Evolutionary conservation across 2,329 filamentous ascomycete species (phyloP), one percentile per base, ranked within the genome.

Genomic region (Zasmidium citrigriseum): DNA sequence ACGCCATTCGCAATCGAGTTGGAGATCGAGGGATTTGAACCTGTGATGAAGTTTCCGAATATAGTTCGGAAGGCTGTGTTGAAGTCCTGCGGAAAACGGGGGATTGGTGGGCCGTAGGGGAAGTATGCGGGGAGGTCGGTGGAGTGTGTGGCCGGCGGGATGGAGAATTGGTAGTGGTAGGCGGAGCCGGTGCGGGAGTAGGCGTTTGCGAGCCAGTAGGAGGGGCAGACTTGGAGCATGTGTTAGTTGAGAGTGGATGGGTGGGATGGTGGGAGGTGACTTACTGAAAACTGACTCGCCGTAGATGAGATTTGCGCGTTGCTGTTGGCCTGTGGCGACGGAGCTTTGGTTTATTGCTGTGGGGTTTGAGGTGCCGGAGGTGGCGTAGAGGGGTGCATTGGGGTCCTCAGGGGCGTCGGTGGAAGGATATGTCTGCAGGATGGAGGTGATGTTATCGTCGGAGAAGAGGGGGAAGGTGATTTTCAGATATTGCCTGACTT

Each of bases 161-260:
- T 73, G 9, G 76, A 79, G 65, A 77, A 82, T 62, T 83, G 81
- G 64, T 82, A 82, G 46, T 78, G 78, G 71, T 75, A 82, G n/a
- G 73, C 59, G 2, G 70, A 68, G 16, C 55, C 64, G 14, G 14
- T 41, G 22, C 48, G 72, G 21, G 48, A 72, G 58, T 76, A 85
- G 2, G 80, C 80, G 25, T 78, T 72, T 1, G 79, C 78, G 57
- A 85, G 71, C 83, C 82, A 85, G 69, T 85, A 84, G 0, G 80
- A 77, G 0, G 83, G 79, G 66, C 84, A 86, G 46, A 81, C 74
- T 29, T 29, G 27, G 27, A 29, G 27, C 7, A 29, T 14, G 27
- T 29, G 27, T 29, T 14, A 29, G 27, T 29, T 7, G 7, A 29
- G 14, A 14, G 14, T 7, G 14, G 14, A 14, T 29, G 14, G 14